phyloP scores from a whole-genome alignment of 139 green algal genomes.

The Tetradesmus obliquus region DNA sequence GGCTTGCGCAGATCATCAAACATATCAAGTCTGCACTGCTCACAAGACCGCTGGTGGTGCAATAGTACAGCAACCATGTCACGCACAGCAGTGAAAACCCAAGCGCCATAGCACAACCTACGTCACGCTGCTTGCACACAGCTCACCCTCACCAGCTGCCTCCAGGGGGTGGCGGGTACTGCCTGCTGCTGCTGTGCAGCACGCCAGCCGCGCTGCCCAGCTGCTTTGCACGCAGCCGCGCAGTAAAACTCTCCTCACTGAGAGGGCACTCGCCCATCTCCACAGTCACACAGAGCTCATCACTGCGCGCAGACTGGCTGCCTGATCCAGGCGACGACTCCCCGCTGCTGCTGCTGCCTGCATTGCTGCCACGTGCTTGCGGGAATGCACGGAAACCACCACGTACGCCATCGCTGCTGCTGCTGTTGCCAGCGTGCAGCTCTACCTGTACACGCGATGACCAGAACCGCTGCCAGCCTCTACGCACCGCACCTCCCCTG shows the following conservation, averaged over 20 bases:
- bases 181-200: neutral
- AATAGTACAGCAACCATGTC: too few species aligned
- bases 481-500: neutral
- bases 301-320: neutral
- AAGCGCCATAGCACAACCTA: too few species aligned
- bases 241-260: constrained; percentile 30
- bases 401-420: neutral
- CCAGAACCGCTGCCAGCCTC: neutral
- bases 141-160: neutral
- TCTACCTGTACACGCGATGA: neutral
- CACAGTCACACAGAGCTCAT: neutral
- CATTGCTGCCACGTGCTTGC: neutral
- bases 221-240: constrained; percentile 33
- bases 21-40: too few species aligned
- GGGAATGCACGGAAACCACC: neutral
- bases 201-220: neutral
- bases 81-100: too few species aligned
- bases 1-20: too few species aligned
- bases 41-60: too few species aligned
- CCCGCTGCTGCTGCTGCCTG: constrained; percentile 6
- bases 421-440: neutral
- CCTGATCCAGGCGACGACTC: neutral
- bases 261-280: neutral
- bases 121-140: neutral
- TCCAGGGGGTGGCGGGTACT: neutral